phyloP scores from a whole-genome alignment of 495 filamentous ascomycete genomes.

The Glutinoglossum americanum region DNA sequence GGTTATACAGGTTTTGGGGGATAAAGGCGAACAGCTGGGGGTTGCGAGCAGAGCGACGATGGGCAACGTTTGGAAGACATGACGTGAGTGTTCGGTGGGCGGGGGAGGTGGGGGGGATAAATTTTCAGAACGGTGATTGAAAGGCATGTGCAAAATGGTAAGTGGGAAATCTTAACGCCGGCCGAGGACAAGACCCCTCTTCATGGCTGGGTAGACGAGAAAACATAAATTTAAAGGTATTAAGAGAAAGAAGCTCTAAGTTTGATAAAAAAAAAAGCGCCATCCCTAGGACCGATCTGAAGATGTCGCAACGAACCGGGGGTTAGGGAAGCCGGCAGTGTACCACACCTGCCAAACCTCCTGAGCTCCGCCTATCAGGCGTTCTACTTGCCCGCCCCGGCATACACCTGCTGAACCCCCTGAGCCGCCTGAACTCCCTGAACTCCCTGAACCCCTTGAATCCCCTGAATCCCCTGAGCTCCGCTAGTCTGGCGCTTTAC shows the following conservation, averaged over 20 bases:
- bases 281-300: neutral
- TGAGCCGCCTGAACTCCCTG: constrained; percentile 12
- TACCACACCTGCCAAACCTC: constrained; percentile 2
- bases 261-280: neutral
- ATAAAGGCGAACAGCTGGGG: too few relatives aligned
- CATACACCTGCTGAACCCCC: too few relatives aligned
- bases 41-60: neutral
- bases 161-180: neutral
- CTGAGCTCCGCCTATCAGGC: constrained; percentile 36
- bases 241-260: neutral
- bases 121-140: neutral
- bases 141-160: neutral
- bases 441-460: constrained; percentile 9
- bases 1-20: neutral
- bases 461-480: constrained; percentile 9
- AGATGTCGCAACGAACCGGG: neutral
- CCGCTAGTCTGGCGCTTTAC: constrained; percentile 67
- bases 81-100: neutral
- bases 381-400: constrained; percentile 94
- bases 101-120: too few relatives aligned
- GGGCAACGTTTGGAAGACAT: neutral
- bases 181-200: constrained; percentile 1
- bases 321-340: neutral
- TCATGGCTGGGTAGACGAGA: neutral
- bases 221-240: neutral